phyloP scores from a whole-genome alignment of 2,329 filamentous ascomycete species.

The Hirsutella thompsonii region DNA sequence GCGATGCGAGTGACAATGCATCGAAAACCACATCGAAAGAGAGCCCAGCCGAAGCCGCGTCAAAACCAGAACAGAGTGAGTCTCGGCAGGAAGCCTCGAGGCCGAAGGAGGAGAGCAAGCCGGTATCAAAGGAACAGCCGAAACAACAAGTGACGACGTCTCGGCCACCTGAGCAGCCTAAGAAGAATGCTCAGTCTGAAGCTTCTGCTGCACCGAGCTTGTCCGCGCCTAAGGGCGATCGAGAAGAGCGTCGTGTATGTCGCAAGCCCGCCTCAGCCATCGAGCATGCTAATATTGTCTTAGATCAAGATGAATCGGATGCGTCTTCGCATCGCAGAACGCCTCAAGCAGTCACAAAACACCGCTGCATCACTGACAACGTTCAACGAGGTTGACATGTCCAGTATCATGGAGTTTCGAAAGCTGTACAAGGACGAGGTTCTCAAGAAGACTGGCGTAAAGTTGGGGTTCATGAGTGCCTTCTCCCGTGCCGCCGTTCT shows the following conservation, averaged over 20 bases:
- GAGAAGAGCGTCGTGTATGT: constrained; percentile 79
- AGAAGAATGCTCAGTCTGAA: constrained; percentile 12
- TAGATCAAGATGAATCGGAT: constrained; percentile 99
- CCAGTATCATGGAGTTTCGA: constrained; percentile 89
- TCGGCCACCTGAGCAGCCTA: constrained; percentile 10
- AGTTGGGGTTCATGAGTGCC: constrained; percentile 99
- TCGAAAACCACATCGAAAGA: constrained; percentile 16
- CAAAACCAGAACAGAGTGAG: background rate
- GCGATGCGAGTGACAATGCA: constrained; percentile 23
- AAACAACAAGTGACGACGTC: constrained; percentile 24
- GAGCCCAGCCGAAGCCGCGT: constrained; percentile 2
- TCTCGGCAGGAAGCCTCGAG: background rate
- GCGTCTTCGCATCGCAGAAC: constrained; percentile 93
- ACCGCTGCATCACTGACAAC: constrained; percentile 94
- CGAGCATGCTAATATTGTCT: background rate
- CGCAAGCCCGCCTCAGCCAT: background rate
- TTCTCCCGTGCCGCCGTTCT: constrained; percentile 84
- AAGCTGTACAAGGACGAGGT: constrained; percentile 96
- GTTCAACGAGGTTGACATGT: constrained; percentile 99
- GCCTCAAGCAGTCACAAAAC: constrained; percentile 98
- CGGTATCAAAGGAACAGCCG: constrained; percentile 15
- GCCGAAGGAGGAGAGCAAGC: constrained; percentile 9
- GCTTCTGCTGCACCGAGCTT: constrained; percentile 5
- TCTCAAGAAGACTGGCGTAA: constrained; percentile 90
- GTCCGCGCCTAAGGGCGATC: constrained; percentile 42